Percentiles rank a stretch among this genome's conserved stretches.
These are phyloP conservation scores for Thielaviopsis musarum DNA, from an alignment of 2,329 filamentous ascomycete species.

Conservation along the genomic window DNA sequence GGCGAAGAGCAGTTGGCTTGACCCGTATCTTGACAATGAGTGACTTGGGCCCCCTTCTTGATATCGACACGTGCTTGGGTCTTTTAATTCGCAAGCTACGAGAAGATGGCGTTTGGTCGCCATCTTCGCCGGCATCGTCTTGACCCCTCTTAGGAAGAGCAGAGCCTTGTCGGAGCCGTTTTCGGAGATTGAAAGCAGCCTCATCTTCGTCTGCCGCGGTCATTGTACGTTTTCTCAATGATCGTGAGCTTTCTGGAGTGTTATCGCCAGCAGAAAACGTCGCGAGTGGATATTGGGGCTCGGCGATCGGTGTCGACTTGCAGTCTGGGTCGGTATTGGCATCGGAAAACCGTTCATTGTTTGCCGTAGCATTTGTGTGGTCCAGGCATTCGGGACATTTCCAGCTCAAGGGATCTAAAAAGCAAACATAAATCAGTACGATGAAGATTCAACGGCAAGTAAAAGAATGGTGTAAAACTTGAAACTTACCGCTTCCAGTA, in stretches of 20 bases:
- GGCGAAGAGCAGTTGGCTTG: constrained; percentile 38
- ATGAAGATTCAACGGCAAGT: not conserved
- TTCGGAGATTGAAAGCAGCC: constrained; percentile 3
- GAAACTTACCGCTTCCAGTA: constrained; percentile 30
- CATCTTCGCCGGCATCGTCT: constrained; percentile 18
- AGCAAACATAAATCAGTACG: not conserved
- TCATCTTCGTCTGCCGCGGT: constrained; percentile 11
- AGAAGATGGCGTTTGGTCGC: constrained; percentile 12
- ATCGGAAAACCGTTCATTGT: not conserved
- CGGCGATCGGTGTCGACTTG: not conserved
- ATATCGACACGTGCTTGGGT: constrained; percentile 1
- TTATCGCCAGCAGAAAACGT: not conserved
- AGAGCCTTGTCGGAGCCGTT: constrained; percentile 9
- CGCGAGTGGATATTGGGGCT: not conserved
- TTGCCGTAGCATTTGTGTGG: constrained; percentile 12
- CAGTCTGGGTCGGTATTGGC: not conserved
- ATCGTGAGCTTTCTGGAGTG: constrained; percentile 1
- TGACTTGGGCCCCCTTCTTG: constrained; percentile 19
- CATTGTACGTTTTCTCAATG: constrained; percentile 10
- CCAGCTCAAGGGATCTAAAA: constrained; percentile 29
- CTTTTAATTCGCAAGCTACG: constrained; percentile 9
- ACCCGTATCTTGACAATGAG: constrained; percentile 43
- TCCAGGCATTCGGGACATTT: constrained; percentile 33
- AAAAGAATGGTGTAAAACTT: not conserved
- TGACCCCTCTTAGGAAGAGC: constrained; percentile 15